Percentiles rank a stretch among this genome's conserved stretches.
These are phyloP conservation scores for Massariosphaeria phaeospora DNA, from an alignment of 495 filamentous ascomycete species.

Conservation along the genomic window DNA sequence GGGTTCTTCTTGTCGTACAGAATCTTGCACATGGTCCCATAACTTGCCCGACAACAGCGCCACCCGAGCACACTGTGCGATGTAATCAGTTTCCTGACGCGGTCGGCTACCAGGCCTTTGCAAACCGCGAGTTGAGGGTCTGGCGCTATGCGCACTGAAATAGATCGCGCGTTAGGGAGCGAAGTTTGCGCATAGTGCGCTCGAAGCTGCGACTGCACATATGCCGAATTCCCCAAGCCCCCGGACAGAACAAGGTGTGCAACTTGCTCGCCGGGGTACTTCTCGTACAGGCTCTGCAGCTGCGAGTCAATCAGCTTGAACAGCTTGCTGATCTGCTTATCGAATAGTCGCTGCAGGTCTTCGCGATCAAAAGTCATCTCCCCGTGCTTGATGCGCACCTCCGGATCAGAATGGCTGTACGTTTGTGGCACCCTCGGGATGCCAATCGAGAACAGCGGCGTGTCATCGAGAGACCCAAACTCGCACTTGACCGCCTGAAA, in stretches of 20 bases:
- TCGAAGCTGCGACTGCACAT: slow-evolving; percentile 44
- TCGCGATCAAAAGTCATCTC: slow-evolving; percentile 41
- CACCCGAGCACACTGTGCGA: slow-evolving; percentile 36
- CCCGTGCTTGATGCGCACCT: slow-evolving; percentile 40
- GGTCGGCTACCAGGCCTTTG: slow-evolving; percentile 41
- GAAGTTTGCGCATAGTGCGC: slow-evolving; percentile 28
- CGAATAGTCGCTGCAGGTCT: slow-evolving; percentile 52
- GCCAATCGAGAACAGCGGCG: slow-evolving; percentile 34
- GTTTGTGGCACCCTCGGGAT: slow-evolving; percentile 39
- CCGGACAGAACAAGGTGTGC: slow-evolving; percentile 58
- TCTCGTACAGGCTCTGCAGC: slow-evolving; percentile 48
- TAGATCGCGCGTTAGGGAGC: slow-evolving; percentile 23
- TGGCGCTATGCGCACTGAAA: slow-evolving; percentile 37
- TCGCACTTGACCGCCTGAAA: slow-evolving; percentile 40
- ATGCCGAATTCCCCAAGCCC: slow-evolving; percentile 61
- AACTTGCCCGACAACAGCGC: slow-evolving; percentile 37
- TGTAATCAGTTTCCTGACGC: slow-evolving; percentile 32
- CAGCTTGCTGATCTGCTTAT: slow-evolving; percentile 52
- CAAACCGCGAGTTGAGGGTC: slow-evolving; percentile 44
- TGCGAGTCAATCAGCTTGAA: slow-evolving; percentile 51
- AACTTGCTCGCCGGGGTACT: slow-evolving; percentile 46
- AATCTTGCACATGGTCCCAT: slow-evolving; percentile 37
- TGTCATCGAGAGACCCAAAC: slow-evolving; percentile 39
- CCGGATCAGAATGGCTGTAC: slow-evolving; percentile 40
- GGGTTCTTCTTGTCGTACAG: slow-evolving; percentile 36